These are phyloP conservation scores for Ophiognomonia clavigignenti-juglandacearum DNA, from an alignment of 2,329 filamentous ascomycete species.

Conservation along the genomic window DNA sequence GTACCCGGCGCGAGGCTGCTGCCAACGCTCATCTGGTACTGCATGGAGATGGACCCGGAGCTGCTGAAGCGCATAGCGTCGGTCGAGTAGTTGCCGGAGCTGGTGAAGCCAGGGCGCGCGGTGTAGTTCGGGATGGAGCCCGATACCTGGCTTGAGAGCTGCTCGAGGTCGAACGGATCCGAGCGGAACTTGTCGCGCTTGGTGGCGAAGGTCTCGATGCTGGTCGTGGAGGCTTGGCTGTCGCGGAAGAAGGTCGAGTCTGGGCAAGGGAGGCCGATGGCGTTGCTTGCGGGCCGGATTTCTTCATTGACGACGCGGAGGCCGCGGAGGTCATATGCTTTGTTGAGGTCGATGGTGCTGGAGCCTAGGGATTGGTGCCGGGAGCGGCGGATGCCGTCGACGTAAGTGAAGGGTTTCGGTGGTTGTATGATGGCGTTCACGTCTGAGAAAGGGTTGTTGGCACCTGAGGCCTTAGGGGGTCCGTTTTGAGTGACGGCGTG, in stretches of 20 bases:
- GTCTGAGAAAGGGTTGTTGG: constrained; percentile 45
- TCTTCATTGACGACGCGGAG: constrained; percentile 8
- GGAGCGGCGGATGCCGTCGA: constrained; percentile 43
- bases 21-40: constrained; percentile 17
- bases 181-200: constrained; percentile 55
- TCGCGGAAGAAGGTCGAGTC: constrained; percentile 21
- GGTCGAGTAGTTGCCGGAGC: constrained; percentile 25
- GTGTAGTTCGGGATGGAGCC: constrained; percentile 18
- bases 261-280: neutral
- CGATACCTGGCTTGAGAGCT: constrained; percentile 34
- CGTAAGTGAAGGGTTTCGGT: constrained; percentile 35
- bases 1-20: constrained; percentile 18
- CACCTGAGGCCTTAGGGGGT: constrained; percentile 27
- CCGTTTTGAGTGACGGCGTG: constrained; percentile 33
- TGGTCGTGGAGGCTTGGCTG: constrained; percentile 39
- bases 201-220: constrained; percentile 38
- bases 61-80: constrained; percentile 9
- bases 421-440: constrained; percentile 35
- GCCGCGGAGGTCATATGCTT: constrained; percentile 3
- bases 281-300: constrained; percentile 12
- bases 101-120: constrained; percentile 22
- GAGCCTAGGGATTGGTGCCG: constrained; percentile 40
- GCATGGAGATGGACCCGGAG: neutral
- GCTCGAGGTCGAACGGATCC: constrained; percentile 62
- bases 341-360: constrained; percentile 22